Conservation (phyloP, 2,329 filamentous ascomycete genomes). For the Cordyceps sp. region DNA sequence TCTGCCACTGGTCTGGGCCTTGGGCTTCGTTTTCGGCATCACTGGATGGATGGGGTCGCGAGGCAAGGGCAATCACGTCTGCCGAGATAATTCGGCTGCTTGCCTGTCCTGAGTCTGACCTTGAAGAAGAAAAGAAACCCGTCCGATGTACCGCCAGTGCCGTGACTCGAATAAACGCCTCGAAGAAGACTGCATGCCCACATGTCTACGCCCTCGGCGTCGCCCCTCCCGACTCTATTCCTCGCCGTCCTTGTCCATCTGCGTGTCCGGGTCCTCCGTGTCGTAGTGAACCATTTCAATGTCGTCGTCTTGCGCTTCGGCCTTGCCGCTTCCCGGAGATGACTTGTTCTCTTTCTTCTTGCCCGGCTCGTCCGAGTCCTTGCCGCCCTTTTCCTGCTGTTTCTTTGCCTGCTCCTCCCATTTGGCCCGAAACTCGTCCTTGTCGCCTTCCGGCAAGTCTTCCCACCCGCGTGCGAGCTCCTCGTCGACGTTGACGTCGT, state of each 20-base stretch:
- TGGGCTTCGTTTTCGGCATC: too few relatives aligned
- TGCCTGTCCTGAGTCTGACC: too few relatives aligned
- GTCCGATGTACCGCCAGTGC: too few relatives aligned
- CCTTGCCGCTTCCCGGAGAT: constrained; percentile 9
- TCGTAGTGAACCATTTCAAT: constrained; percentile 32
- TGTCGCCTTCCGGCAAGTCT: constrained; percentile 29
- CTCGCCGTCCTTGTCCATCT: constrained; percentile 16
- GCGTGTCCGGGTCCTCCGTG: constrained; percentile 22
- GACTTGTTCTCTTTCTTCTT: constrained; percentile 5
- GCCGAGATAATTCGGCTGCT: too few relatives aligned
- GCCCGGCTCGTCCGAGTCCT: constrained; percentile 9
- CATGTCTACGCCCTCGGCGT: background rate
- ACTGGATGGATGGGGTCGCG: too few relatives aligned
- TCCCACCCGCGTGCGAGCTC: constrained; percentile 39
- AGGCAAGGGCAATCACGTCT: too few relatives aligned
- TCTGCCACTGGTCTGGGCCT: too few relatives aligned
- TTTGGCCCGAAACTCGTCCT: constrained; percentile 29
- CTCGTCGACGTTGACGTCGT: constrained; percentile 27
- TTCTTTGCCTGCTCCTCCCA: constrained; percentile 11
- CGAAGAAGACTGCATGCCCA: too few relatives aligned
- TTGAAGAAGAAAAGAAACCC: too few relatives aligned
- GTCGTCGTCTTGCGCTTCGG: constrained; percentile 25
- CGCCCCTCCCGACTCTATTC: constrained; percentile 7
- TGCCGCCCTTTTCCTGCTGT: constrained; percentile 6
- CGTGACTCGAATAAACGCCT: too few relatives aligned